phyloP scores from a whole-genome alignment of 2,329 filamentous ascomycete genomes.

The Cordyceps farinosa region DNA sequence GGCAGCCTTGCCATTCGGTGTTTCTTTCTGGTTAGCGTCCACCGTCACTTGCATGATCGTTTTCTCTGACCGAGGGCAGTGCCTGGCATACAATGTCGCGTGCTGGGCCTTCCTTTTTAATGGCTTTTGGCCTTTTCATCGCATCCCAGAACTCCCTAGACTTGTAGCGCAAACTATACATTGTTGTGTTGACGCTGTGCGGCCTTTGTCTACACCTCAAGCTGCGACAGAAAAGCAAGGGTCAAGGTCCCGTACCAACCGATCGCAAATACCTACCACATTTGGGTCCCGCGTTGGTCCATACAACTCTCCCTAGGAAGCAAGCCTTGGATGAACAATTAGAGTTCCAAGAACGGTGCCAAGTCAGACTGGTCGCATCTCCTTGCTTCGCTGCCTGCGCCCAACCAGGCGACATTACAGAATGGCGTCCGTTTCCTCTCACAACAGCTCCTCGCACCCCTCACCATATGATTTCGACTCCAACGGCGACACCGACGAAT shows the following conservation, averaged over 20 bases:
- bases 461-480: conserved; percentile 41
- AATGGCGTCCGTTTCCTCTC: conserved; percentile 40
- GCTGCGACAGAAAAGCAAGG: background rate
- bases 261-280: background rate
- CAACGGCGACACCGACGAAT: conserved; percentile 39
- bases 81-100: conserved; percentile 14
- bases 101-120: conserved; percentile 1
- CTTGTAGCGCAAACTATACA: background rate
- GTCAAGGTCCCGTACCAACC: background rate
- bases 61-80: conserved; percentile 15
- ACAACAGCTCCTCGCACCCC: conserved; percentile 35
- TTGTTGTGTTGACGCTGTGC: background rate
- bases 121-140: conserved; percentile 7
- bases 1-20: conserved; percentile 16
- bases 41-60: conserved; percentile 13
- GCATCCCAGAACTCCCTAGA: background rate
- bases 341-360: background rate
- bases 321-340: background rate
- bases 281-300: background rate
- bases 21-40: conserved; percentile 18
- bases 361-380: background rate
- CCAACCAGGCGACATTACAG: background rate
- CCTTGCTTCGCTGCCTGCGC: background rate
- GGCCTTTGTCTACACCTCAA: background rate
- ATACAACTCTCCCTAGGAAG: background rate